Evolutionary conservation across 805 yeast species (phyloP).

Genomic region (Nakazawaea wickerhamii): DNA sequence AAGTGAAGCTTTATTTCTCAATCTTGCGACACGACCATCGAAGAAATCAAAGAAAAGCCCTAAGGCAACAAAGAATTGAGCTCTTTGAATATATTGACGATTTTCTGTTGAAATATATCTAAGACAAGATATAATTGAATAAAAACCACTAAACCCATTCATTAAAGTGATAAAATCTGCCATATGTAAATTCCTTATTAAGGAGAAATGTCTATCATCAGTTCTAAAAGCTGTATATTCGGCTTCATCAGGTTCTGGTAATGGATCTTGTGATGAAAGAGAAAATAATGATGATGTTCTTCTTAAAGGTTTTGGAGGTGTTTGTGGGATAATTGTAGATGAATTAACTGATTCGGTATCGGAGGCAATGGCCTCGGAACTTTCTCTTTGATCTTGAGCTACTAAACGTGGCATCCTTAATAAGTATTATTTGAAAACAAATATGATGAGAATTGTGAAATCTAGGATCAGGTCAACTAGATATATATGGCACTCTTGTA

Average conservation of each 20-base stretch:
- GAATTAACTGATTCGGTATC: slow-evolving; percentile 9
- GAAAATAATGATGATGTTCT: slow-evolving; percentile 52
- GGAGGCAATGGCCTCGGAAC: slow-evolving; percentile 7
- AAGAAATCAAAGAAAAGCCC: slow-evolving; percentile 95
- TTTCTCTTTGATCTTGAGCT: background rate
- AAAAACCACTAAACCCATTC: slow-evolving; percentile 92
- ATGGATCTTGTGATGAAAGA: slow-evolving; percentile 48
- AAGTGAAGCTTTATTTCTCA: slow-evolving; percentile 83
- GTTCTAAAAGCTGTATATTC: slow-evolving; percentile 77
- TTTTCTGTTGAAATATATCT: slow-evolving; percentile 70
- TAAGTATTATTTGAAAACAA: too few species aligned
- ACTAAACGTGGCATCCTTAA: background rate
- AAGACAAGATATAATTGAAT: slow-evolving; percentile 80
- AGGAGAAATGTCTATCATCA: slow-evolving; percentile 80
- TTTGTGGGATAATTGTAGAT: background rate
- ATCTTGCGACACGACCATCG: slow-evolving; percentile 95
- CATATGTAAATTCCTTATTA: slow-evolving; percentile 83
- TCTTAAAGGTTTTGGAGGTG: slow-evolving; percentile 28
- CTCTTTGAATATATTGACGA: slow-evolving; percentile 72
- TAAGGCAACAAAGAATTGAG: slow-evolving; percentile 79
- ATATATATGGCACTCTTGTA: too few species aligned
- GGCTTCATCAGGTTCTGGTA: slow-evolving; percentile 71
- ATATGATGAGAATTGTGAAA: background rate
- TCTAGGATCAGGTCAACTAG: background rate
- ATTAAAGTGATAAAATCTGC: slow-evolving; percentile 94